Evolutionary conservation across 1,284 basidiomycete genomes (phyloP), one percentile per base, ranked within the genome.

Genomic region (Ustilago lituana): DNA sequence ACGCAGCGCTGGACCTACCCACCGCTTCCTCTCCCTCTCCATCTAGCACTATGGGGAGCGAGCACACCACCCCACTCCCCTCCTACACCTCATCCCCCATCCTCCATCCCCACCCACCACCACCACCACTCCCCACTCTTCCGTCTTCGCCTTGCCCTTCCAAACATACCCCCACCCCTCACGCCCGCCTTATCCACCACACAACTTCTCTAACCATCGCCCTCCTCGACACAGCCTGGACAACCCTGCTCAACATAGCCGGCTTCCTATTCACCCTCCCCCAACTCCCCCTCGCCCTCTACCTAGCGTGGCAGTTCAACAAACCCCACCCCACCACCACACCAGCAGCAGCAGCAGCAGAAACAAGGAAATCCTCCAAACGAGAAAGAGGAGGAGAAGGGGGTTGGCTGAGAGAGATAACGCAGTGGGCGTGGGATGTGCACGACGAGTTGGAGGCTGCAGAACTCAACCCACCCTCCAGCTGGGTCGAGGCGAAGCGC

Each of bases 361-460:
- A 35, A 33, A 33, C 20, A 27, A 24, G 32, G 5, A 26, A 36
- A 29, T 10, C 27, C 6, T 7, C 27, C 6, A 6, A 29, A 7
- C 12, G n/a, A 6, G 15, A 23, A 32, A 11, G 24, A 27, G 36
- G 26, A n/a, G 31, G 23, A 17, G 45, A 33, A 8, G 19, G 26
- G 27, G 26, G 12, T 15, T 52, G 27, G 33, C 15, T 56, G 9
- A 23, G 27, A 22, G 12, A 11, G 0, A 11, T 54, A 8, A 63
- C 60, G 0, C 52, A 55, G 29, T 1, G 39, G 7, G 39, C 52
- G 40, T 72, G 68, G 68, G 52, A 72, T 27, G 19, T 39, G 6
- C 68, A 72, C 35, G 63, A 67, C 31, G 38, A 37, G 11, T 20
- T 72, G 15, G 63, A 72, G 19, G 43, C 59, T 15, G 50, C 52